phyloP scores from a whole-genome alignment of 1,284 basidiomycete genomes.

The Schizopora paradoxa region DNA sequence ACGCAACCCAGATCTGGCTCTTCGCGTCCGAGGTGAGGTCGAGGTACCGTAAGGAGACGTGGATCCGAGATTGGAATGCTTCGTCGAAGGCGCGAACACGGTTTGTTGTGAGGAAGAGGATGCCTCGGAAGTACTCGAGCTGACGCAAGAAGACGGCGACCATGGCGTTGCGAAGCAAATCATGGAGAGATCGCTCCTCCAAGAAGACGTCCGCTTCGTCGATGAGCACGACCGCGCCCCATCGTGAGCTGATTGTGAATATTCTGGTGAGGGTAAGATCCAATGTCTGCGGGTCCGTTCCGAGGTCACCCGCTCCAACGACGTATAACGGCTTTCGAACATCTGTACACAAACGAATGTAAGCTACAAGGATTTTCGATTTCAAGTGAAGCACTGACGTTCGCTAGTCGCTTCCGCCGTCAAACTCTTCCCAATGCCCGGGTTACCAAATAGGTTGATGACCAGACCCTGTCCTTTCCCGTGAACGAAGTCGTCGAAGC shows the following conservation, averaged over 20 bases:
- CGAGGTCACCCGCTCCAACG: constrained; percentile 54
- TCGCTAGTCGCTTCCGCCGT: constrained; percentile 58
- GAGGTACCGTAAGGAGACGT: constrained; percentile 55
- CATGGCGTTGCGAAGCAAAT: constrained; percentile 57
- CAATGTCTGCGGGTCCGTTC: constrained; percentile 40
- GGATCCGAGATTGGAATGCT: constrained; percentile 31
- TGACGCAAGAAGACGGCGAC: constrained; percentile 58
- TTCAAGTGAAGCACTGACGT: constrained; percentile 19
- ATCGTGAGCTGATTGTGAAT: constrained; percentile 30
- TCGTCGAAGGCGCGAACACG: constrained; percentile 27
- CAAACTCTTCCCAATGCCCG: constrained; percentile 47
- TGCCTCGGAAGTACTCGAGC: constrained; percentile 50
- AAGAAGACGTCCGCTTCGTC: constrained; percentile 62
- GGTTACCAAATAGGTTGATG: constrained; percentile 54
- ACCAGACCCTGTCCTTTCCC: constrained; percentile 59
- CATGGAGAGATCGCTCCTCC: constrained; percentile 55
- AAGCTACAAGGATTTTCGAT: neutral
- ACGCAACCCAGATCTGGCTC: constrained; percentile 50
- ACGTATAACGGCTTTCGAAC: constrained; percentile 53
- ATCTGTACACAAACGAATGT: constrained; percentile 23
- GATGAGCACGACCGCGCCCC: constrained; percentile 60
- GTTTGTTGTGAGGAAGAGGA: constrained; percentile 31
- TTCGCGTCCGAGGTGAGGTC: constrained; percentile 45
- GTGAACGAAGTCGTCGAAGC: constrained; percentile 58
- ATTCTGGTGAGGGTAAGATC: constrained; percentile 39